A percentile compares a stretch with the other conserved stretches of the same genome.
phyloP scores from a whole-genome alignment of 306 rosid species.

The Pyrus bretschneideri region DNA sequence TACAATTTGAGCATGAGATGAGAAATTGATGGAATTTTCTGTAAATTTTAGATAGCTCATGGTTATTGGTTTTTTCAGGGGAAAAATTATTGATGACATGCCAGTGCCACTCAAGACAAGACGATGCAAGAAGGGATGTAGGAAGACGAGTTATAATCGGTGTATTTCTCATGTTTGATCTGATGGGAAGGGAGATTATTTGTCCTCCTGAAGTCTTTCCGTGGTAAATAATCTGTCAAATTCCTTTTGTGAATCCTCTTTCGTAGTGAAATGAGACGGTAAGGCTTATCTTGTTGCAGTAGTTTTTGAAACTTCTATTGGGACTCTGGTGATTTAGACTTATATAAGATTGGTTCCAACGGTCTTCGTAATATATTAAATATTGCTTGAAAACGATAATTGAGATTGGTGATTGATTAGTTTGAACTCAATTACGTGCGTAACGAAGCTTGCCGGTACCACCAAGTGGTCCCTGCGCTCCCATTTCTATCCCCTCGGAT shows the following conservation, averaged over 20 bases:
- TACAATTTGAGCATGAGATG: neutral
- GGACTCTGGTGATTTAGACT: too few relatives aligned
- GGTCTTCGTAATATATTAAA: too few relatives aligned
- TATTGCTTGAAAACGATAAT: too few relatives aligned
- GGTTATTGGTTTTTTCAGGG: conserved; percentile 42
- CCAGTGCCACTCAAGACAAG: neutral
- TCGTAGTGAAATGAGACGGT: neutral
- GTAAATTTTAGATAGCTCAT: neutral
- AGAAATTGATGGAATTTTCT: neutral
- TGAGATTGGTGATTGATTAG: neutral
- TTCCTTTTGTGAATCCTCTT: neutral
- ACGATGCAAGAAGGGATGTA: neutral
- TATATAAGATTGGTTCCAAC: too few relatives aligned
- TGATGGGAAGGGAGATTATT: neutral
- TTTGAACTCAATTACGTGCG: too few relatives aligned
- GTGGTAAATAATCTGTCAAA: conserved; percentile 1
- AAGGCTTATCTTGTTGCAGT: neutral
- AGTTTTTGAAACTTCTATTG: neutral
- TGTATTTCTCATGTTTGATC: neutral
- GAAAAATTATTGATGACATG: conserved; percentile 26
- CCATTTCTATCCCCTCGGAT: too few relatives aligned
- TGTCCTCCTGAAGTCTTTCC: neutral
- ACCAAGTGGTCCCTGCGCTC: too few relatives aligned
- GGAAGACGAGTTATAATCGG: neutral
- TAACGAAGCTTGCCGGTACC: too few relatives aligned